Base-by-base conservation (phyloP, 1,284 basidiomycete species). In the Heterobasidion annosum region DNA sequence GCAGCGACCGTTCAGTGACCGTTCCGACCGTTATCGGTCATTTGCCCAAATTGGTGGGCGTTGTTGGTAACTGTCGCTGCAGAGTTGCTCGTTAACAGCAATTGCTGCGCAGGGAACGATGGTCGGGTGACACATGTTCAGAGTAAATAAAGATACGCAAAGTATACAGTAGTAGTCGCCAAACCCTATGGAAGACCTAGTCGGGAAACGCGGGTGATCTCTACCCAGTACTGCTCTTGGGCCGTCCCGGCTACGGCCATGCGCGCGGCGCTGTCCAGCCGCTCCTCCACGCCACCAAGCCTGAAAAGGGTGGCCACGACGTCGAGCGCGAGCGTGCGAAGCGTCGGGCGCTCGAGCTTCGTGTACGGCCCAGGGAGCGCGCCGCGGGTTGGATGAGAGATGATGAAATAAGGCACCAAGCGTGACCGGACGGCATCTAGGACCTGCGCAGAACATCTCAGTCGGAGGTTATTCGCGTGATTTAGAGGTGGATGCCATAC, bases 351-450 rank as follows among this genome's bases (percentile, higher is more conserved):
- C 8, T 79, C 76, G 34, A 94, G 68, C 64, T 81, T 88, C 49
- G 72, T 67, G 69, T 82, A 95, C 10, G 93, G 92, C 0, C 93
- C 93, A 16, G 72, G 69, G 25, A 93, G 65, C 52, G 73, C 73
- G 6, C 92, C 92, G 48, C 80, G 81, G 35, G 72, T 71, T 4
- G 88, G 74, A 64, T 94, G 92, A 10, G 68, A 71, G 52, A 93
- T 76, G 60, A 75, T 74, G 70, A 94, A 96, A 70, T 83, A 95
- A 8, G 91, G 90, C 12, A 76, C 70, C 8, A 95, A 72, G 32
- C 85, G 79, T 19, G 79, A 72, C 54, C 73, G 73, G 43, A 92
- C 52, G 73, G 59, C 18, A 68, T 72, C 82, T 83, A 62, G 43
- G 54, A 53, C 51, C 47, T 52, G 48, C 53, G 25, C 12, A n/a